Evolutionary conservation across 2,329 filamentous ascomycete species (phyloP).

Genomic region (Metarhizium sp.): DNA sequence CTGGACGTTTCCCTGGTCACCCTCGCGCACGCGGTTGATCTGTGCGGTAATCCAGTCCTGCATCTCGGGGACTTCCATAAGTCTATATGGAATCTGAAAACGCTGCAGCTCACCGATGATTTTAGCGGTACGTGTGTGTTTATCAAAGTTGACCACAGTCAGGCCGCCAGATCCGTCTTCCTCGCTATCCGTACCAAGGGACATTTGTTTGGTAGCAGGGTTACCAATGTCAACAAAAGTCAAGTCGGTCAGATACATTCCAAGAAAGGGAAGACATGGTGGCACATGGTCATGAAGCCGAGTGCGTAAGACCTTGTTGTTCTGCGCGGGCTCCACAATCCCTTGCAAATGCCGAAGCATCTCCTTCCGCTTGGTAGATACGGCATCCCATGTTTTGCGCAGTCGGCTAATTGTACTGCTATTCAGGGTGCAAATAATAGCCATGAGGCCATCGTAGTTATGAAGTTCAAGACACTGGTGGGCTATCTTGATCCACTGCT

Average conservation of each 20-base stretch:
- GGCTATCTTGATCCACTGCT: conserved; percentile 97
- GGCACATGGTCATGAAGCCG: conserved; percentile 79
- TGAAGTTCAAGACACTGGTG: conserved; percentile 78
- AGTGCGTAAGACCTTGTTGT: conserved; percentile 78
- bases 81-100: conserved; percentile 87
- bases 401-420: conserved; percentile 84
- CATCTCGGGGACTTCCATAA: conserved; percentile 75
- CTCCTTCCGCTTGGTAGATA: conserved; percentile 75
- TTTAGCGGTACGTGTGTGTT: conserved; percentile 87
- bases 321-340: conserved; percentile 84
- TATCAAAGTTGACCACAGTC: conserved; percentile 94
- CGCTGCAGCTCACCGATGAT: conserved; percentile 93
- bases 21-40: conserved; percentile 63
- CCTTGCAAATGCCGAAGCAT: conserved; percentile 68
- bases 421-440: conserved; percentile 89
- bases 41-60: conserved; percentile 88
- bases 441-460: conserved; percentile 96
- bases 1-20: conserved; percentile 46
- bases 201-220: conserved; percentile 68
- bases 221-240: conserved; percentile 96
- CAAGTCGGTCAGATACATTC: conserved; percentile 91
- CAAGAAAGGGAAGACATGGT: conserved; percentile 89
- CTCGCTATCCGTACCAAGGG: conserved; percentile 33
- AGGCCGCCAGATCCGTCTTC: conserved; percentile 58
- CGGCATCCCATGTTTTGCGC: conserved; percentile 82